Percentiles rank a stretch among this genome's conserved stretches.
phyloP scores from a whole-genome alignment of 2,329 filamentous ascomycete species.

The Aspergillus arachidicola region DNA sequence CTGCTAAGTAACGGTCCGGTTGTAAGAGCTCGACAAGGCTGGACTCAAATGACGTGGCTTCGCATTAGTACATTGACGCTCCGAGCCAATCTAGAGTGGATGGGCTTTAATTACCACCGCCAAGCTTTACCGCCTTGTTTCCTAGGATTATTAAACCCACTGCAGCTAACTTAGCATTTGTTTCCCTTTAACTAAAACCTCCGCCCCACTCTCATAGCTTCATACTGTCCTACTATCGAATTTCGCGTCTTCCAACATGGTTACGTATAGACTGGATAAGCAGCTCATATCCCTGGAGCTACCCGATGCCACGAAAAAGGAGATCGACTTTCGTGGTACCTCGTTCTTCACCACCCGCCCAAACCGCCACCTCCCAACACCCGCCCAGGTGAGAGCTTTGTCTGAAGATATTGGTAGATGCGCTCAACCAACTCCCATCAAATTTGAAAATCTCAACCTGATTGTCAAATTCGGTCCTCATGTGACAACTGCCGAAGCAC shows the following conservation, averaged over 20 bases:
- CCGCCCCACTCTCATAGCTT: too few relatives aligned
- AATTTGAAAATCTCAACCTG: conserved; percentile 22
- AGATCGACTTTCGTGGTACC: conserved; percentile 29
- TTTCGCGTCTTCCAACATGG: too few relatives aligned
- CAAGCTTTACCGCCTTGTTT: too few relatives aligned
- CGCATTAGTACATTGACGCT: not conserved
- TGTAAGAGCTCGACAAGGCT: not conserved
- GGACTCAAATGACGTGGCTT: not conserved
- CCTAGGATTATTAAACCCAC: too few relatives aligned
- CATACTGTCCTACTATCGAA: too few relatives aligned
- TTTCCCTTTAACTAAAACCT: too few relatives aligned
- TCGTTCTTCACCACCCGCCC: conserved; percentile 26
- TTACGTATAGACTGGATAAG: not conserved
- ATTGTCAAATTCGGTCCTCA: conserved; percentile 29
- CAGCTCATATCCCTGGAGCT: not conserved
- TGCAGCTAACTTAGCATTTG: too few relatives aligned
- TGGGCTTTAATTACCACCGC: too few relatives aligned
- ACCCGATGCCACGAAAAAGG: conserved; percentile 17
- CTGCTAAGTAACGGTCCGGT: too few relatives aligned
- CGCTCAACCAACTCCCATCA: conserved; percentile 14
- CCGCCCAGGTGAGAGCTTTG: not conserved
- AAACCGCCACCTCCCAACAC: not conserved
- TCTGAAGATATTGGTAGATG: conserved; percentile 5
- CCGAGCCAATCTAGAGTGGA: too few relatives aligned
- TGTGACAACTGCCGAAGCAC: conserved; percentile 25